Conservation (phyloP, 352 stramenopile genomes). For the Phytophthora crassamura region DNA sequence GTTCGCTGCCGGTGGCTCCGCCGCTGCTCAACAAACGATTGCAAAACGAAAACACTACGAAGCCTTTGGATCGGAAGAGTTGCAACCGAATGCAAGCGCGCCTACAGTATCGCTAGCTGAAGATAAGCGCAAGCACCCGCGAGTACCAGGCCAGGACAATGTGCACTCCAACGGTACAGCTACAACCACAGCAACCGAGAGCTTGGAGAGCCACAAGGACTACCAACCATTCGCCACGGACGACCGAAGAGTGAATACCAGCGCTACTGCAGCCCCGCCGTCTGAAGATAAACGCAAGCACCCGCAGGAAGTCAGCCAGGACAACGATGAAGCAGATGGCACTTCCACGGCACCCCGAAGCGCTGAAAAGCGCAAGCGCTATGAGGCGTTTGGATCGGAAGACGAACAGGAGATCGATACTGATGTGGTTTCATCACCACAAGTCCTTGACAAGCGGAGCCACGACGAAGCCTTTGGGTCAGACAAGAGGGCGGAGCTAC, state of each 20-base stretch:
- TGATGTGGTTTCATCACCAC: constrained; percentile 8
- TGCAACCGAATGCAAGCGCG: constrained; percentile 1
- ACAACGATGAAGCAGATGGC: background rate
- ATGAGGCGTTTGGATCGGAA: constrained; percentile 37
- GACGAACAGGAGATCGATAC: constrained; percentile 15
- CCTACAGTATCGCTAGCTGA: background rate
- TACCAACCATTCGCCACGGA: constrained; percentile 34
- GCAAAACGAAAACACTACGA: constrained; percentile 36
- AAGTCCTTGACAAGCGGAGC: constrained; percentile 30
- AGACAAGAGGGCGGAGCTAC: constrained; percentile 17
- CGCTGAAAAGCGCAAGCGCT: constrained; percentile 42
- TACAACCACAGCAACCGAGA: background rate
- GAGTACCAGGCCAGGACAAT: constrained; percentile 1
- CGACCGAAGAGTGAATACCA: constrained; percentile 3
- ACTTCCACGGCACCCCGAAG: background rate
- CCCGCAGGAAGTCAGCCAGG: constrained; percentile 5
- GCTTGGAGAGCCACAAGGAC: constrained; percentile 15
- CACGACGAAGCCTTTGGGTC: constrained; percentile 30
- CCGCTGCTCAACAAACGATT: constrained; percentile 21
- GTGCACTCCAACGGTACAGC: background rate
- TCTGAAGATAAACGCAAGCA: constrained; percentile 21
- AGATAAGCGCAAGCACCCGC: constrained; percentile 23
- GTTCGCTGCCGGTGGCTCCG: constrained; percentile 37
- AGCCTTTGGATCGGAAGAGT: constrained; percentile 33
- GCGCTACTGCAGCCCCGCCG: constrained; percentile 1